Base-by-base conservation (phyloP, 2,329 filamentous ascomycete genomes). In the Cytospora chrysosperma region DNA sequence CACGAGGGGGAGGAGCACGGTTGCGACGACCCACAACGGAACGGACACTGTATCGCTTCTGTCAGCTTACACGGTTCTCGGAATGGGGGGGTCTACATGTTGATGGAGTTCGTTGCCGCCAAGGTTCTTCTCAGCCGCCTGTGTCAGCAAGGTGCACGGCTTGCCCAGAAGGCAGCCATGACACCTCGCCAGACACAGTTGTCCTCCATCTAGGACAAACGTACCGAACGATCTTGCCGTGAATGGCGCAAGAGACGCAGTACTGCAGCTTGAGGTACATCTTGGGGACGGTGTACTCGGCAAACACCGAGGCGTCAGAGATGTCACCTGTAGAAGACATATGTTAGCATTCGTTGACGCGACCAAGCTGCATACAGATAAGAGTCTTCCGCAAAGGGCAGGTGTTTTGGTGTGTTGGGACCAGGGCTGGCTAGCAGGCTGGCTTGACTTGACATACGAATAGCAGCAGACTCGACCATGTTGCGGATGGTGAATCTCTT, bases 231-330 rank as follows among this genome's bases (percentile, higher is more conserved):
- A 99, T 99, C 91, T 99, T 99, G 88, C 95, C 95, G 88, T 99
- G 95, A 74, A 99, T 99, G 78, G 95, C 95, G 85, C 95, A 99
- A 83, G 94, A 98, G 79, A 99, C 95, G 83, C 95, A 99, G 92
- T 99, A 99, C 87, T 99, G 95, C 81, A 99, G 90, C 91, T 99
- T 99, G 85, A 99, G 87, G 92, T 99, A 99, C 96, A 99, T 99
- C 92, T 99, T 99, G 84, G 95, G 95, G 78, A 99, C 94, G 75
- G 93, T 93, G 88, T 99, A 99, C 86, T 99, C 95, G 77, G 91
- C 82, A 85, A 98, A 99, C 83, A 99, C 95, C 77, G 95, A 98
- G 78, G 96, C 95, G 81, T 99, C 95, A 73, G 93, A 97, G 85
- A 99, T 99, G 92, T 99, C 95, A 93, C 95, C 95, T 98, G 77